These are phyloP conservation scores for Protomyces lactucae-debilis DNA, from an alignment of 1,139 yeast genomes.

Conservation along the genomic window DNA sequence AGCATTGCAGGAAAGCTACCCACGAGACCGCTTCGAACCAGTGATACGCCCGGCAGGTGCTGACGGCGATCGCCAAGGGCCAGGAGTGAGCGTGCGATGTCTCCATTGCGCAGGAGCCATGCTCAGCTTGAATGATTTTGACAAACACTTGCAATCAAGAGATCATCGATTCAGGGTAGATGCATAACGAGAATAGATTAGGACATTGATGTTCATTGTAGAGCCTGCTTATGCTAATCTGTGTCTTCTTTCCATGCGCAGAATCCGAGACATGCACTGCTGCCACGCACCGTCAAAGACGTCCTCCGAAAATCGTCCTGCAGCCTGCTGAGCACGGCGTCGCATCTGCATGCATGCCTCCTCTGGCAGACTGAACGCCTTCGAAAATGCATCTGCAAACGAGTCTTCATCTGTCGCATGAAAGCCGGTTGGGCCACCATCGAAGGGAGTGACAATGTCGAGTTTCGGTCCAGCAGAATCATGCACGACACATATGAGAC, in stretches of 20 bases:
- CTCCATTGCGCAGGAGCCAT: background rate
- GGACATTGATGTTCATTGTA: no score
- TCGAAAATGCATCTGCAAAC: slow-evolving; percentile 23
- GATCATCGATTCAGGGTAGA: background rate
- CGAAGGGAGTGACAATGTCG: slow-evolving; percentile 70
- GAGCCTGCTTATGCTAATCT: background rate
- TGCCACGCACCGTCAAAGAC: slow-evolving; percentile 13
- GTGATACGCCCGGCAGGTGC: background rate
- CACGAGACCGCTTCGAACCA: background rate
- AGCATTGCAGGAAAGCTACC: background rate
- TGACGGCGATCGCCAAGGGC: background rate
- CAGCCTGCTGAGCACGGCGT: slow-evolving; percentile 7
- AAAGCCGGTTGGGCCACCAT: slow-evolving; percentile 37
- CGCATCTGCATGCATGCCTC: slow-evolving; percentile 6
- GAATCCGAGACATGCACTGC: background rate
- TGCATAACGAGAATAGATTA: background rate
- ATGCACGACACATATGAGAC: slow-evolving; percentile 82
- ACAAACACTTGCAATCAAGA: background rate
- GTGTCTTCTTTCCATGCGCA: background rate
- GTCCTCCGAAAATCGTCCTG: slow-evolving; percentile 13
- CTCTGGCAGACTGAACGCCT: slow-evolving; percentile 10
- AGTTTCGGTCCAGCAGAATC: slow-evolving; percentile 91
- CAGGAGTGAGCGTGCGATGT: background rate
- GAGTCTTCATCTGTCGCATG: slow-evolving; percentile 28
- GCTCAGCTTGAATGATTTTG: background rate